Evolutionary conservation across 371 early-diverging fungal genomes (phyloP), one percentile per base, ranked within the genome.

Genomic region (Mortierella sp.): DNA sequence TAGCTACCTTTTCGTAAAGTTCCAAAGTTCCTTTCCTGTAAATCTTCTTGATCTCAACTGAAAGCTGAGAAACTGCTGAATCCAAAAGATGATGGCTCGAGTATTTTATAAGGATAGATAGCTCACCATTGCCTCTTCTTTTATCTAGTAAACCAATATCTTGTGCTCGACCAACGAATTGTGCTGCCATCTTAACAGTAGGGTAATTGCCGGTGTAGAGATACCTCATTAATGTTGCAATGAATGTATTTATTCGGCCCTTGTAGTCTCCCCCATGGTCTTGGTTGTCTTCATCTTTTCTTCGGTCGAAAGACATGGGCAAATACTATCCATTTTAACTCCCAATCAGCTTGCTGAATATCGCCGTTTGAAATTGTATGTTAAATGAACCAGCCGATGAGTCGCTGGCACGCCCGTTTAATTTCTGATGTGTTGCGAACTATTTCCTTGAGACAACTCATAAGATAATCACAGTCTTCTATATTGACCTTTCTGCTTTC

Each of bases 21-120:
- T 68, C 61, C n/a, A 8, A 26, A 17, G 28, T 61, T n/a, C 68
- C 62, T n/a, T 43, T 53, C 15, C 10, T 26, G 40, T 67, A 67
- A 8, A 60, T 47, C 23, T 17, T 29, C 31, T 40, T 61, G 37
- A 68, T 1, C 56, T 68, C 47, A 23, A 43, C 45, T 3, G 56
- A 35, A 12, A 61, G 43, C 26, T 61, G 61, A 7, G 61, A 49
- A 7, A 31, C 29, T 12, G 19, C 43, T 7, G 34, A 61, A 49
- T 62, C 19, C 45, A 61, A 23, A 3, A 49, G 47, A 29, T n/a
- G 0, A 0, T 23, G 10, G 3, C 8, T 6, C 19, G 51, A 10
- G 40, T 53, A 63, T 8, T 6, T 22, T 31, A 35, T 63, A 10
- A 17, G 13, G n/a, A 22, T 0, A 3, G 13, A 26, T 47, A 61